Base-by-base conservation (phyloP, 805 yeast species). In the Candida ovalis region DNA sequence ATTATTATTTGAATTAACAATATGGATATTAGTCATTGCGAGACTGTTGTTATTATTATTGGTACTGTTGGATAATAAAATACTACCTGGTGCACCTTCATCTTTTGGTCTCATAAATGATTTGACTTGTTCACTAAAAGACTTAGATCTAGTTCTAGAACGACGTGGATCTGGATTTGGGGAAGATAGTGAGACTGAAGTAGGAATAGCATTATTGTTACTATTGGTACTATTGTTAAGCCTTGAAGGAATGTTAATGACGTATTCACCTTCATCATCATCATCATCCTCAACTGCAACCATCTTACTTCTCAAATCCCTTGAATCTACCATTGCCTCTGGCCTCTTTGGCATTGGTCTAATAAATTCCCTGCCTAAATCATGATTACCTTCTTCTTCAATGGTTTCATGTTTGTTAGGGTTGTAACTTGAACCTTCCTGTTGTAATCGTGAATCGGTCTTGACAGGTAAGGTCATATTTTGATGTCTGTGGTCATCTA, bases 71-170 rank as follows among this genome's bases (percentile, higher is more conserved):
- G 50, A 53, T 43, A 61, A 50, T 36, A 64, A 55, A 37, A 68
- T 68, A 10, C 73, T 68, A 18, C 58, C 59, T n/a, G 64, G 56
- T 6, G 52, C 40, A 3, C 63, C 40, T 7, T 58, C 62, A 12
- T 66, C 74, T 49, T 58, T 70, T 17, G 68, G 68, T 45, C 62
- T 60, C 17, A 68, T 67, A 36, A 67, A 60, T 17, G 66, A 61
- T 56, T 63, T 71, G 30, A 70, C 64, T 46, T 73, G 78, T 30
- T 75, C 80, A 42, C 75, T 65, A 47, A 75, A 63, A 1, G 78
- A 71, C 19, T 66, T 67, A 0, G 76, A 59, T 50, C 76, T 63
- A 0, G 56, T 37, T 33, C 55, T 55, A 1, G 60, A 40, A 9
- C 54, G 57, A n/a, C 56, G 55, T 27, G 47, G 43, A n/a, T 7